Evolutionary conservation across 2,329 filamentous ascomycete genomes (phyloP).

Genomic region (Colletotrichum gloeosporioides): DNA sequence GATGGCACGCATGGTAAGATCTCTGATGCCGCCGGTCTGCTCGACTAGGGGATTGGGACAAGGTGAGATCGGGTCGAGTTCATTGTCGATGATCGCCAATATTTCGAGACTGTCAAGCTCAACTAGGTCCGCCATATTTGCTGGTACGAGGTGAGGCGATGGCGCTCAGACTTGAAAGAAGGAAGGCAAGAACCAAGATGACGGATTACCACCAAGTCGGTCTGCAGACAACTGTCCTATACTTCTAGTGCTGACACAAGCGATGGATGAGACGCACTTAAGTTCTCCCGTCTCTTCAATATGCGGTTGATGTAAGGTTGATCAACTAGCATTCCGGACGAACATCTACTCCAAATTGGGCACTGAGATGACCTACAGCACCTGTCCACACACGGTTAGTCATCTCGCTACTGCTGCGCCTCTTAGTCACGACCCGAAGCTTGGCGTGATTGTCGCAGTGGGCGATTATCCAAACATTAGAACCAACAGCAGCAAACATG

Average conservation of each 20-base stretch:
- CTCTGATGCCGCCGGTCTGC: constrained; percentile 45
- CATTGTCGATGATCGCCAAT: constrained; percentile 58
- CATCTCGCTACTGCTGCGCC: not conserved
- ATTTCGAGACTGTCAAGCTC: constrained; percentile 46
- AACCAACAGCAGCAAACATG: not conserved
- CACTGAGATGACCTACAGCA: not conserved
- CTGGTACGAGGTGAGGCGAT: not conserved
- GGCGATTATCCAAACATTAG: not conserved
- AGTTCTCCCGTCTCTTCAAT: not conserved
- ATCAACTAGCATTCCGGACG: not conserved
- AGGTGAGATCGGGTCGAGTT: constrained; percentile 57
- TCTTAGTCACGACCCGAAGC: not conserved
- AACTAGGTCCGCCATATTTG: not conserved
- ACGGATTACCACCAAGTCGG: not conserved
- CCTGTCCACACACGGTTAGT: not conserved
- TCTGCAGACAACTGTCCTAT: not conserved
- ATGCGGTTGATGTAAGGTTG: not conserved
- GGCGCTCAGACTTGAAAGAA: not conserved
- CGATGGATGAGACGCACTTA: not conserved
- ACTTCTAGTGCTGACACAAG: not conserved
- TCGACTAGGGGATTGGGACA: constrained; percentile 46
- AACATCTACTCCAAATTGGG: not conserved
- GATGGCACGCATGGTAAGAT: constrained; percentile 41
- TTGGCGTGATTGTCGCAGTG: not conserved
- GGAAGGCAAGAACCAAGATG: not conserved